Percentiles rank a stretch among this genome's conserved stretches.
Evolutionary conservation across 2,329 filamentous ascomycete species (phyloP).

Genomic region (Fusarium longipes): DNA sequence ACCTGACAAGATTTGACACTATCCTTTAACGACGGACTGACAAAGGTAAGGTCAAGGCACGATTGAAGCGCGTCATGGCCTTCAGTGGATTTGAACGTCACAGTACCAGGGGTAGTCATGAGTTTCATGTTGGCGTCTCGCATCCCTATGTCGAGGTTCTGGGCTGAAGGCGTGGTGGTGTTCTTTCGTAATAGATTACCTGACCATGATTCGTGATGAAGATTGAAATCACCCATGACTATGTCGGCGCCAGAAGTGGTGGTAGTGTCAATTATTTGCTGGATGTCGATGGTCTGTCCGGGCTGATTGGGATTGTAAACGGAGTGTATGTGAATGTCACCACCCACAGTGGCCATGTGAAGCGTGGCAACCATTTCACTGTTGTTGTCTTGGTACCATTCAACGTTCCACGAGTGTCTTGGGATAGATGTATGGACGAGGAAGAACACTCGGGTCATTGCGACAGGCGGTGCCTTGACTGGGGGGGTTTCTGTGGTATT

Average conservation of each 20-base stretch:
- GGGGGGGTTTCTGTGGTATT: too few species aligned
- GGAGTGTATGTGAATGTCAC: not conserved
- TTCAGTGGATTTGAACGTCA: not conserved
- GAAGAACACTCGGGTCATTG: not conserved
- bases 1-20: not conserved
- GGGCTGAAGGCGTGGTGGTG: not conserved
- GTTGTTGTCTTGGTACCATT: not conserved
- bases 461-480: not conserved
- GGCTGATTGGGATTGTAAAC: slow-evolving; percentile 5
- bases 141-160: not conserved
- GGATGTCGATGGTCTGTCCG: not conserved
- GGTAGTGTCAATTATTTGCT: not conserved
- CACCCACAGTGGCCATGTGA: not conserved
- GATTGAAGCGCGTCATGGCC: not conserved
- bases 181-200: not conserved
- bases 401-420: not conserved
- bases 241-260: not conserved
- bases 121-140: not conserved
- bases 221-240: slow-evolving; percentile 17
- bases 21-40: not conserved
- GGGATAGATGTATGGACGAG: not conserved
- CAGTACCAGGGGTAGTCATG: not conserved
- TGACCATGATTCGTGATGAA: slow-evolving; percentile 2
- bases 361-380: slow-evolving; percentile 2
- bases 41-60: slow-evolving; percentile 6